phyloP scores from a whole-genome alignment of 2,329 filamentous ascomycete genomes.

The Diaporthe sp. region DNA sequence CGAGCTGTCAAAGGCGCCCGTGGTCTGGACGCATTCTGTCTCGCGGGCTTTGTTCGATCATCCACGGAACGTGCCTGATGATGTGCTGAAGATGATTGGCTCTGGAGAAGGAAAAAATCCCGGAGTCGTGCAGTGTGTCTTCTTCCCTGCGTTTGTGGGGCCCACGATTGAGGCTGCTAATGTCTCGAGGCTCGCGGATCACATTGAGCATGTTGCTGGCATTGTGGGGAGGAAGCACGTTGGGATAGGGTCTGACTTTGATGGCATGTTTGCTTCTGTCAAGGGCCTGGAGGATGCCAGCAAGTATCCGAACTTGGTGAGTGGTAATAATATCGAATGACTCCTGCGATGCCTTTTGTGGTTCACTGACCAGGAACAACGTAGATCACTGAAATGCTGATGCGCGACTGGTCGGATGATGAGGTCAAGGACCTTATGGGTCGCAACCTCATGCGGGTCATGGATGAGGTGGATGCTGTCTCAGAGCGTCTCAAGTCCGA shows the following conservation, averaged over 20 bases:
- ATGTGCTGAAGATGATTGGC: slow-evolving; percentile 50
- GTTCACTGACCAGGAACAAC: background rate
- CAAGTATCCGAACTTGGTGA: slow-evolving; percentile 46
- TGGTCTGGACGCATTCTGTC: slow-evolving; percentile 51
- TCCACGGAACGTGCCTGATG: slow-evolving; percentile 56
- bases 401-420: slow-evolving; percentile 35
- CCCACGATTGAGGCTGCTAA: slow-evolving; percentile 42
- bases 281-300: slow-evolving; percentile 46
- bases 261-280: slow-evolving; percentile 48
- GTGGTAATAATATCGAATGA: background rate
- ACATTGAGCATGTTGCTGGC: slow-evolving; percentile 46
- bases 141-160: slow-evolving; percentile 46
- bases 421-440: slow-evolving; percentile 39
- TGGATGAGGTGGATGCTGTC: slow-evolving; percentile 37
- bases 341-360: no score
- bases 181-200: slow-evolving; percentile 50
- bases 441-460: slow-evolving; percentile 39
- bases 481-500: slow-evolving; percentile 34
- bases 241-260: slow-evolving; percentile 53
- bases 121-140: slow-evolving; percentile 56
- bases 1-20: slow-evolving; percentile 44
- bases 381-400: slow-evolving; percentile 40
- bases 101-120: slow-evolving; percentile 45
- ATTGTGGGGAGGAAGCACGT: slow-evolving; percentile 53
- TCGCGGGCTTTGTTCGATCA: slow-evolving; percentile 42